Evolutionary conservation across 164 flowering plant genomes (phyloP), one percentile per base, ranked within the genome.

Genomic region (Chimonanthus praecox): DNA sequence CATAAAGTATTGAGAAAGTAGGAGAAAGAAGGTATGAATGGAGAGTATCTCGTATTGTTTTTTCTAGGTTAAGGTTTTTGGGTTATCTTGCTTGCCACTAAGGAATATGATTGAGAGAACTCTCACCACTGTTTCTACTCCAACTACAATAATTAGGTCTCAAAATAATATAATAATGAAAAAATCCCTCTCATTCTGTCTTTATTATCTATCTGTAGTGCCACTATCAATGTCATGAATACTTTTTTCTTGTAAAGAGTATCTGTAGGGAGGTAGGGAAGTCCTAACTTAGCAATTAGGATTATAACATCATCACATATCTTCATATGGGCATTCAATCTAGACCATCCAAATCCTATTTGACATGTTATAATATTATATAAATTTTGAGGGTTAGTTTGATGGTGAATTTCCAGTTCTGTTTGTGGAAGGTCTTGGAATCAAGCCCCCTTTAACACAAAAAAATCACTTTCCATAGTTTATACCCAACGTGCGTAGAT

Each of bases 21-120:
- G 60, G 60, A 51, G 58, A 51, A 54, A 44, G 10, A 44, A 66
- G 18, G 47, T 10, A 44, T 46, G 13, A 66, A 9, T 44, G 69
- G 2, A 66, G 47, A 47, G 54, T 68, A 49, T 68, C 70, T 48
- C 50, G 18, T 47, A n/a, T 68, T 47, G 47, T 68, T 48, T 47
- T 67, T 48, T 47, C 16, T 8, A 48, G 18, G 54, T 68, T 72
- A 66, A 20, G 43, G 44, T 65, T 33, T 33, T 72, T 16, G 60
- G 75, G 75, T 13, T 49, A 20, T 65, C 69, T 50, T 64, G 75
- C 75, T 72, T 50, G 75, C 75, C 75, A 72, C 75, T 72, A 10
- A 49, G 69, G 46, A 6, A 11, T 51, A 51, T 64, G 9, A 72
- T 43, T 64, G 63, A 49, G 47, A 51, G 13, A 72, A 44, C 8